Conservation (phyloP, 441 rosid genomes). For the Cnidoscolus chayamansa region DNA sequence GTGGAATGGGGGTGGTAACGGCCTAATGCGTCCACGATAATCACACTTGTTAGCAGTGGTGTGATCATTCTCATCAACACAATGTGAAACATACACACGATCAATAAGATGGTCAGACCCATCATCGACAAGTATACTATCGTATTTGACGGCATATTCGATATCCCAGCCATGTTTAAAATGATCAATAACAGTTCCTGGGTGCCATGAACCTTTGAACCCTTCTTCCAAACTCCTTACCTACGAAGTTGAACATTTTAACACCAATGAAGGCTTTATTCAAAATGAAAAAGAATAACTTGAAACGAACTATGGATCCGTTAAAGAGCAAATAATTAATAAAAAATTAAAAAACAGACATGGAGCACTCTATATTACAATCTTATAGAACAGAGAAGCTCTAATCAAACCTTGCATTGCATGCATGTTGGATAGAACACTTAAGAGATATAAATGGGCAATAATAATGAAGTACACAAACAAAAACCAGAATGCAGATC, state of each 20-base stretch:
- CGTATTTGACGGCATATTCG: conserved; percentile 53
- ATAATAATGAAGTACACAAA: conserved; percentile 10
- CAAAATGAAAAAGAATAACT: no score
- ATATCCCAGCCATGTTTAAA: conserved; percentile 21
- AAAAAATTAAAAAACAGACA: not conserved
- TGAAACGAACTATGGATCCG: not conserved
- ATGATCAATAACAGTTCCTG: conserved; percentile 39
- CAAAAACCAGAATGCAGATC: conserved; percentile 19
- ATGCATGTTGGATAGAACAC: conserved; percentile 12
- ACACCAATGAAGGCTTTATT: not conserved
- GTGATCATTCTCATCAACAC: conserved; percentile 27
- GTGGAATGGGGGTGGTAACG: conserved; percentile 39
- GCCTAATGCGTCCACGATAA: conserved; percentile 51
- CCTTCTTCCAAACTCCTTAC: conserved; percentile 69
- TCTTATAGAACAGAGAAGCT: not conserved
- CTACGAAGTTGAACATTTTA: conserved; percentile 27
- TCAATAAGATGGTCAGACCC: conserved; percentile 35
- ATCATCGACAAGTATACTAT: conserved; percentile 48
- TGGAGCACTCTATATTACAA: not conserved
- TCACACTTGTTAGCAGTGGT: conserved; percentile 12
- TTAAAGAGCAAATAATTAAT: not conserved
- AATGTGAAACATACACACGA: conserved; percentile 38
- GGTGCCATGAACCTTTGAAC: conserved; percentile 70
- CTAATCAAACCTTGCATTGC: conserved; percentile 23
- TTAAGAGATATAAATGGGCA: not conserved